Conservation (phyloP, 805 yeast species). For the Candida insectalens region DNA sequence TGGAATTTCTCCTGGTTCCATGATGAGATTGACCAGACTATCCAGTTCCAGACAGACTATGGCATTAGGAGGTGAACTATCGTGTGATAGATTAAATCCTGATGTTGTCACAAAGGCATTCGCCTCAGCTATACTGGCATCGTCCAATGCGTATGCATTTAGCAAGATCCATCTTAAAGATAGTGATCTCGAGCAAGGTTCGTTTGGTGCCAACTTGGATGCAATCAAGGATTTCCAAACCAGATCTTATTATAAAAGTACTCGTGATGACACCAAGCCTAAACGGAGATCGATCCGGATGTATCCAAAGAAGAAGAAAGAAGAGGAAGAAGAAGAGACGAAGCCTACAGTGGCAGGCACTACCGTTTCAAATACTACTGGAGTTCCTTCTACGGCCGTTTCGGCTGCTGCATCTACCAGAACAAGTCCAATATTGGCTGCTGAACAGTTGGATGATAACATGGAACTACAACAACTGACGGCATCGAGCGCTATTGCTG, state of each 20-base stretch:
- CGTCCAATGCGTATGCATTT: conserved; percentile 15
- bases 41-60: conserved; percentile 73
- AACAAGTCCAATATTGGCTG: not conserved
- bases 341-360: not conserved
- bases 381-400: not conserved
- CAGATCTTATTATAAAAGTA: conserved; percentile 28
- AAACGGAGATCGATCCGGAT: conserved; percentile 16
- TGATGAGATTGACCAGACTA: conserved; percentile 57
- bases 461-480: conserved; percentile 1
- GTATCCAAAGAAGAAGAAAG: conserved; percentile 4
- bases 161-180: conserved; percentile 26
- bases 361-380: conserved; percentile 2
- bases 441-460: not conserved
- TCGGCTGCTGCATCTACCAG: not conserved
- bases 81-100: conserved; percentile 24
- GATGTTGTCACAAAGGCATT: conserved; percentile 25
- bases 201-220: conserved; percentile 28
- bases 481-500: not conserved
- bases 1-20: conserved; percentile 49
- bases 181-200: conserved; percentile 16
- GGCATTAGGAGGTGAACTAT: conserved; percentile 38
- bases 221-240: conserved; percentile 38
- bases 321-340: not conserved
- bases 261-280: conserved; percentile 20
- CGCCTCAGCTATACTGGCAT: conserved; percentile 19